These are phyloP conservation scores for Dendrocalamus sinicus DNA, from an alignment of 176 grass and related monocot species.

Conservation along the genomic window DNA sequence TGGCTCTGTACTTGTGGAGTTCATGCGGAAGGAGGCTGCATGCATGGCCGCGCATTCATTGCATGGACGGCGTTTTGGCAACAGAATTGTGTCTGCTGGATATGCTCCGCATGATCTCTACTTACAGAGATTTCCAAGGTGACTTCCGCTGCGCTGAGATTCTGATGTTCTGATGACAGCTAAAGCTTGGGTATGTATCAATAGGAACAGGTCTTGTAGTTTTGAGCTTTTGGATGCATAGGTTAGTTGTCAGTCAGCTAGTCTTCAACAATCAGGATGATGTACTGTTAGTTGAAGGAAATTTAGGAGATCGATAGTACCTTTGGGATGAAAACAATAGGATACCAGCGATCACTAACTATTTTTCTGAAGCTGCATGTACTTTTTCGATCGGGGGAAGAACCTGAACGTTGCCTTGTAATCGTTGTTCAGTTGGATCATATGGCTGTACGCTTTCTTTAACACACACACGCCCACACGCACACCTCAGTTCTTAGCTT, in stretches of 20 bases:
- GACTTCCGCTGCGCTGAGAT: slow-evolving; percentile 21
- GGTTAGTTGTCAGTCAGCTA: background rate
- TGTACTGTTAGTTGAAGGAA: slow-evolving; percentile 23
- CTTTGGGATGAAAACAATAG: background rate
- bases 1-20: slow-evolving; percentile 83
- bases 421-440: background rate
- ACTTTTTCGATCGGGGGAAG: background rate
- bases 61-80: slow-evolving; percentile 68
- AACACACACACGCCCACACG: too few relatives aligned
- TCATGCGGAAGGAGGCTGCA: slow-evolving; percentile 75
- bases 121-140: slow-evolving; percentile 61
- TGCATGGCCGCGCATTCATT: slow-evolving; percentile 71
- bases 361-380: background rate
- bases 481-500: background rate
- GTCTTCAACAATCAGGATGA: background rate
- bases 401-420: background rate
- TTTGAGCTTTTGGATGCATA: slow-evolving; percentile 29
- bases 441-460: background rate
- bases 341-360: background rate
- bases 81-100: slow-evolving; percentile 53
- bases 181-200: background rate
- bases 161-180: slow-evolving; percentile 3
- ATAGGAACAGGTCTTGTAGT: background rate
- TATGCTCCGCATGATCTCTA: slow-evolving; percentile 65
- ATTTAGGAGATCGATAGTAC: background rate